Conservation (phyloP, 208 protist genomes). For the Blastocrithidia nonstop region DNA sequence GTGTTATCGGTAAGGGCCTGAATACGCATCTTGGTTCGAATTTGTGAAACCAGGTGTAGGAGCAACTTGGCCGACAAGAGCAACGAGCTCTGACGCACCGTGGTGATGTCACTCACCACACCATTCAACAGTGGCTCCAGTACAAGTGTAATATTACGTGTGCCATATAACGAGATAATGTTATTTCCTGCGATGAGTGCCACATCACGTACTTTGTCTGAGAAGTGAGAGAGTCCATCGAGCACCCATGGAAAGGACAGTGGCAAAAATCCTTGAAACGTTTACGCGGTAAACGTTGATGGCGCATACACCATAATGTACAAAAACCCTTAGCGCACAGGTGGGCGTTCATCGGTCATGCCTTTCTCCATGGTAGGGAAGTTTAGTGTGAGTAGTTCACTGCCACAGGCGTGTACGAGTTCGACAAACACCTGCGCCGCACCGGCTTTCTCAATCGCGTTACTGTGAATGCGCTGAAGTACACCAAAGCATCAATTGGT, state of each 20-base stretch:
- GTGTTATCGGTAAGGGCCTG: slow-evolving; percentile 25
- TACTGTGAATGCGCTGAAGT: slow-evolving; percentile 44
- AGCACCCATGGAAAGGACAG: slow-evolving; percentile 79
- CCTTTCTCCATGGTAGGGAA: slow-evolving; percentile 42
- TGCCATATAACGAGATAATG: slow-evolving; percentile 83
- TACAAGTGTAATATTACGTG: slow-evolving; percentile 62
- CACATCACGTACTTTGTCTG: slow-evolving; percentile 78
- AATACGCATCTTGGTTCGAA: slow-evolving; percentile 77
- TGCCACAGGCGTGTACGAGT: slow-evolving; percentile 62
- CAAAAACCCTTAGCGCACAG: slow-evolving; percentile 84
- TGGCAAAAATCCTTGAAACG: slow-evolving; percentile 70
- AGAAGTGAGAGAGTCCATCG: slow-evolving; percentile 81
- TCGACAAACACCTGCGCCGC: slow-evolving; percentile 85
- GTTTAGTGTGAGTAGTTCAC: slow-evolving; percentile 41
- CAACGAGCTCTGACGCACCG: slow-evolving; percentile 80
- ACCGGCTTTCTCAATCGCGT: slow-evolving; percentile 79
- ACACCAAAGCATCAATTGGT: slow-evolving; percentile 68
- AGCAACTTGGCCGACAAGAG: slow-evolving; percentile 80
- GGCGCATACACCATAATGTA: slow-evolving; percentile 88
- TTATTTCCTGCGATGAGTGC: slow-evolving; percentile 74
- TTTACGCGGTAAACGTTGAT: slow-evolving; percentile 39
- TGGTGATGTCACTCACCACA: slow-evolving; percentile 69
- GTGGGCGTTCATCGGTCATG: slow-evolving; percentile 68
- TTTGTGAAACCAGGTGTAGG: slow-evolving; percentile 71
- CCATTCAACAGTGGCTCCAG: slow-evolving; percentile 67